Base-by-base conservation (phyloP, 371 early-diverging fungal species). In the Apophysomyces sp. region DNA sequence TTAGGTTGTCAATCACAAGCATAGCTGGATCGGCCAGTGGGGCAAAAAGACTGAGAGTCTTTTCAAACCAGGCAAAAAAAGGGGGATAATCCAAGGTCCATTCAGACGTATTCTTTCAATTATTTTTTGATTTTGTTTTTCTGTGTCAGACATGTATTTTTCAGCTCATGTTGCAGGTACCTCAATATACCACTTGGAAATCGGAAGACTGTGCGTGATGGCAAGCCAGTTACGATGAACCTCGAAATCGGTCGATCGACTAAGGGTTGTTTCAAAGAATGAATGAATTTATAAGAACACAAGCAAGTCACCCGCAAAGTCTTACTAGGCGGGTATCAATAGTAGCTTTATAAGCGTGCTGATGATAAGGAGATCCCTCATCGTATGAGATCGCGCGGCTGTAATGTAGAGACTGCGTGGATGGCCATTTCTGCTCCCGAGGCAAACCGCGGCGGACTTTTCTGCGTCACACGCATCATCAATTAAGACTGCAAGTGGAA, bases 61-160 rank as follows among this genome's bases (percentile, higher is more conserved):
- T 92, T 70, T 98, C 98, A 71, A 97, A 96, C 91, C 92, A 95
- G 7, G 98, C 98, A 74, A 98, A 98, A 71, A 97, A 92, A 36
- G 98, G 98, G 27, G 98, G 98, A 70, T 98, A 98, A 76, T 98
- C 98, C 26, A 94, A 77, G 6, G 98, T 98, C 97, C 98, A 98
- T 73, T 94, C 92, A 51, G 96, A 95, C 28, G 91, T 91, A 57
- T 84, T 81, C 89, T 90, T 71, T 8, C 60, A 58, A 11, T 6
- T 37, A 39, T 21, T n/a, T n/a, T n/a, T n/a, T n/a, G n/a, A n/a
- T n/a, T n/a, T n/a, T n/a, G n/a, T n/a, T n/a, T n/a, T n/a, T n/a
- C n/a, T n/a, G n/a, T n/a, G n/a, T n/a, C n/a, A n/a, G n/a, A n/a
- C n/a, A n/a, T n/a, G n/a, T n/a, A n/a, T n/a, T n/a, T n/a, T n/a